Evolutionary conservation across 768 basidiomycete genomes (phyloP).

Genomic region (Neoboletus subvelutipes): DNA sequence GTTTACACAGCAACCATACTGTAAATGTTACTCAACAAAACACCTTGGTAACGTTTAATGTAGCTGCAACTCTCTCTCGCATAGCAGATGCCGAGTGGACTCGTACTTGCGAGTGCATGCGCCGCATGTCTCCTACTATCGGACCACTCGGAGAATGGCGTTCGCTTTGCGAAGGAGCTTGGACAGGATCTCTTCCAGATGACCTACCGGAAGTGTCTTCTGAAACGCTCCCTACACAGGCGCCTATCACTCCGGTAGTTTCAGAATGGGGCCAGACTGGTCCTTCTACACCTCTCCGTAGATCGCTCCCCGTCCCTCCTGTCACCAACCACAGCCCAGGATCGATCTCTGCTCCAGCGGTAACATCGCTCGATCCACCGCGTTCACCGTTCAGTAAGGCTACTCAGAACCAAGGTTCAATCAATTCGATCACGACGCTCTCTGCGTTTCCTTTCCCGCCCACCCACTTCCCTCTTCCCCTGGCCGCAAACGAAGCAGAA

Average conservation of each 20-base stretch:
- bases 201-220: slow-evolving; percentile 26
- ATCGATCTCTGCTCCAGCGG: slow-evolving; percentile 4
- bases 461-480: slow-evolving; percentile 66
- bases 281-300: slow-evolving; percentile 16
- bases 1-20: slow-evolving; percentile 57
- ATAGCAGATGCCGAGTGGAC: slow-evolving; percentile 82
- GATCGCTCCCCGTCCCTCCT: slow-evolving; percentile 26
- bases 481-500: slow-evolving; percentile 30
- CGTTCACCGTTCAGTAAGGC: slow-evolving; percentile 21
- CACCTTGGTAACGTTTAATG: slow-evolving; percentile 51
- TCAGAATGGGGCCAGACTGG: slow-evolving; percentile 34
- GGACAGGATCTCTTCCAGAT: slow-evolving; percentile 47
- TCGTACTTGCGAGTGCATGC: slow-evolving; percentile 67
- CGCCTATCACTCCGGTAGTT: slow-evolving; percentile 2
- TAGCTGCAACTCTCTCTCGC: slow-evolving; percentile 65
- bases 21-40: slow-evolving; percentile 63
- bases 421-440: slow-evolving; percentile 60
- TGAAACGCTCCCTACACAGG: neutral
- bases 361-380: slow-evolving; percentile 22
- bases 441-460: slow-evolving; percentile 76
- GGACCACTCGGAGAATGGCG: slow-evolving; percentile 74
- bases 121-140: slow-evolving; percentile 62
- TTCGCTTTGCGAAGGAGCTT: slow-evolving; percentile 73
- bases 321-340: slow-evolving; percentile 9
- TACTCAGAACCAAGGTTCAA: slow-evolving; percentile 28